phyloP scores from a whole-genome alignment of 257 asterid genomes.

The Nicotiana tomentosiformis region DNA sequence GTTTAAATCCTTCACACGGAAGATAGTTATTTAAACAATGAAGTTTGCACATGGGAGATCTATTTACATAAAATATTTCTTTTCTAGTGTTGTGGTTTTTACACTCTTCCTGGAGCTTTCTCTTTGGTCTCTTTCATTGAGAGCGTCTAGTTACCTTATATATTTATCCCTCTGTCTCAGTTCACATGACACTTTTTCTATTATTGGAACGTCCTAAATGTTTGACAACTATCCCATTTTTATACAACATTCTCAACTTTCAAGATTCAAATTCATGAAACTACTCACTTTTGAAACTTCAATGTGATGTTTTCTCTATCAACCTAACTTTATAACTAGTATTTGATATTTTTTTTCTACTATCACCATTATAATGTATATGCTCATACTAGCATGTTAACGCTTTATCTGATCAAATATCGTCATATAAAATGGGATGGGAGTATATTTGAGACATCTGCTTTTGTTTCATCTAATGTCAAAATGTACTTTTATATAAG shows the following conservation, averaged over 20 bases:
- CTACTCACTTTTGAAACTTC: background rate
- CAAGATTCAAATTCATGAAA: background rate
- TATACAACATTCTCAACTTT: background rate
- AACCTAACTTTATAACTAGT: background rate
- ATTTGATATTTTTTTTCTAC: background rate
- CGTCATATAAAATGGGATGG: background rate
- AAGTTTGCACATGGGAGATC: background rate
- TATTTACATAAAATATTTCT: background rate
- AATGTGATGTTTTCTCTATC: background rate
- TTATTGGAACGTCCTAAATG: background rate
- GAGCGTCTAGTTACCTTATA: background rate
- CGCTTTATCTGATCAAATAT: background rate
- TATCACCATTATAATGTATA: background rate
- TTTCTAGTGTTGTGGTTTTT: background rate
- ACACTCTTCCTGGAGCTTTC: background rate
- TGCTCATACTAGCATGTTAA: background rate
- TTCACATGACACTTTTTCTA: background rate
- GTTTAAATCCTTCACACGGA: background rate
- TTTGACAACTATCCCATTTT: background rate
- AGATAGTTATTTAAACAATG: background rate
- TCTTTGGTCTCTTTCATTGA: background rate
- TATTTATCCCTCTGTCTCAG: background rate
- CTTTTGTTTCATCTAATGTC: background rate
- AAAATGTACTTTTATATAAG: background rate
- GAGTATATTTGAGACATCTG: constrained; percentile 1